Evolutionary conservation across 2,329 filamentous ascomycete species (phyloP), one percentile per base, ranked within the genome.

Genomic region (Colletotrichum cereale): DNA sequence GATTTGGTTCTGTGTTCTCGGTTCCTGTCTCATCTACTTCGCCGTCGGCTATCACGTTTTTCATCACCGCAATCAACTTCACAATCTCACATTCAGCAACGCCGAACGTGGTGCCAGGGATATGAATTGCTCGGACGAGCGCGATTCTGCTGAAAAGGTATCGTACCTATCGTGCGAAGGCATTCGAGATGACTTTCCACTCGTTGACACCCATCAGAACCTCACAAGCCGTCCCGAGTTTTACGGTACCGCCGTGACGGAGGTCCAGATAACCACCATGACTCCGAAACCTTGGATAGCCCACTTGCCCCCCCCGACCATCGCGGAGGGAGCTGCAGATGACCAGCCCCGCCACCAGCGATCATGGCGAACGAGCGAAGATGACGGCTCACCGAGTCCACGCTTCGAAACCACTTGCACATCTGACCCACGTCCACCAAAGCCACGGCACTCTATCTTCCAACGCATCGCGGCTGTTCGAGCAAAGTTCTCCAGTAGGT

Each of bases 11-110:
- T 90, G 88, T 77, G 89, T 89, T 63, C 78, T 85, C 56, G 79
- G 88, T 16, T 90, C 88, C 0, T 79, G 86, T 21, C 67, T 87
- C 60, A 88, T 89, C 67, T 90, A 90, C 74, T 79, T 86, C 26
- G 80, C 88, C 38, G 87, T 90, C 53, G 88, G 88, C 29, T 89
- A 86, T 75, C 86, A 89, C 62, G 88, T 90, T 29, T 90, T 90
- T 74, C 87, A 85, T 67, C 86, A 88, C 60, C 82, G 88, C 11
- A 90, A 90, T 72, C 82, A 84, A 72, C 80, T 88, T 61, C 84
- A 82, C 52, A 89, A 89, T 77, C 78, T 90, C 50, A 86, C 87
- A 1, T 76, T 86, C 50, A 86, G 83, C 75, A 84, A 84, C 71
- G 83, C 77, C 21, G 79, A 73, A 38, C 80, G 79, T 57, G 81